Base-by-base conservation (phyloP, 2,329 filamentous ascomycete species). In the Ploettnerulaceae sp. region DNA sequence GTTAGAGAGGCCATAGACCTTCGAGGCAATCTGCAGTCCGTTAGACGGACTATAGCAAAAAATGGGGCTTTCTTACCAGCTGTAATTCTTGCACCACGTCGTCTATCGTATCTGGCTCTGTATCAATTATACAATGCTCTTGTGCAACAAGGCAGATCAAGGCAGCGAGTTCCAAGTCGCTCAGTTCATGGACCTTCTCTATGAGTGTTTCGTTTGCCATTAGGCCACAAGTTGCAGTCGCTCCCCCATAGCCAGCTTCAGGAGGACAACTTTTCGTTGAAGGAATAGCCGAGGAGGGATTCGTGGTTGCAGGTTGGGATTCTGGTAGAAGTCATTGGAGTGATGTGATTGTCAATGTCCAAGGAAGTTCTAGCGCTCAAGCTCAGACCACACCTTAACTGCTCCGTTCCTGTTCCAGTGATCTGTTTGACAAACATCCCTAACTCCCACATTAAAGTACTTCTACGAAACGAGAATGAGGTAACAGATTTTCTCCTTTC, bases 111-210 rank as follows among this genome's bases (percentile, higher is more conserved):
- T 77, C 69, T 4, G 70, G 64, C 2, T 82, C 77, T 12, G 87
- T 86, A 66, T 89, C 84, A 61, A 97, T 81, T 58, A 97, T 81
- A 69, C 89, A 95, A 66, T 97, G 90, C 66, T 95, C 86, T 55
- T 83, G 77, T 49, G 83, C 81, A 52, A 89, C 75, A 41, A 97
- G 77, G 62, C 85, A 90, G 40, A 96, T 77, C 31, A 97, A 75
- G 11, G 86, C 71, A 18, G 91, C 93, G 49, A 97, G 79, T 68
- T 96, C 90, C 31, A 96, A 75, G 69, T 96, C 90, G 61, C 84
- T 86, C 53, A 97, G 74, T 57, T 80, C 76, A 61, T 90, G 85
- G 58, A 94, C 77, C 66, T 84, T 84, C 53, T 77, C 72, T 51
- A 83, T 70, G 52, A 89, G 72, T 47, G 69, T 67, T 61, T 76